Evolutionary conservation across 2,329 filamentous ascomycete species (phyloP).

Genomic region (Diplodia mutila): DNA sequence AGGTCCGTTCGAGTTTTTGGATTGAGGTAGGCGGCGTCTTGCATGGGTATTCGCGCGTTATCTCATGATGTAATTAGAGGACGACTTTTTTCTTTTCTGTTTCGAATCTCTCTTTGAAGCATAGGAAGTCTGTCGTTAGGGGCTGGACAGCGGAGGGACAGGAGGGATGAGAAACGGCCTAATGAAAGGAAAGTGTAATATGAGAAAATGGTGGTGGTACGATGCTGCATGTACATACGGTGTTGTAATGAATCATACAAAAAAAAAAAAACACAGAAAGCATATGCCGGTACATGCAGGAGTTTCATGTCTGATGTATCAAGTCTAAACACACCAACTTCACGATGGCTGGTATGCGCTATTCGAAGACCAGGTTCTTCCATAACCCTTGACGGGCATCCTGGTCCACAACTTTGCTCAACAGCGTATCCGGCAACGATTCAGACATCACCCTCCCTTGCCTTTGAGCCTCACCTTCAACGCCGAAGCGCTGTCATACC

Average conservation of each 20-base stretch:
- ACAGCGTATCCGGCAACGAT: background rate
- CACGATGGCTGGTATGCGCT: too few relatives aligned
- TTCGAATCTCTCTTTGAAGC: background rate
- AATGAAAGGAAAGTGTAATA: background rate
- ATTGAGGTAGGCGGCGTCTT: background rate
- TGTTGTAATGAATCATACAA: background rate
- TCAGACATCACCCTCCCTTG: background rate
- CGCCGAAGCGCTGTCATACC: background rate
- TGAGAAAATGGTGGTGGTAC: background rate
- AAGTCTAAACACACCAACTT: too few relatives aligned
- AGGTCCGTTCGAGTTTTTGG: background rate
- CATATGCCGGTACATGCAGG: too few relatives aligned
- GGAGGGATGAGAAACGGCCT: slow-evolving; percentile 3
- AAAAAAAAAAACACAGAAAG: too few relatives aligned
- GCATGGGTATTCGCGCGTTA: slow-evolving; percentile 2
- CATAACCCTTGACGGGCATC: background rate
- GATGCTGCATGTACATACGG: too few relatives aligned
- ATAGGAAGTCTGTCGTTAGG: background rate
- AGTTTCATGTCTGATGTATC: too few relatives aligned
- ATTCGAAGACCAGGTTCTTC: too few relatives aligned
- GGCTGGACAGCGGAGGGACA: background rate
- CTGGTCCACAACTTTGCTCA: background rate
- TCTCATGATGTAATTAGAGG: slow-evolving; percentile 18
- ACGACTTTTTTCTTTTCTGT: background rate
- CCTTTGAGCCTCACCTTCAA: background rate